Conservation (phyloP, 164 flowering plant genomes). For the Magnolia changhungtana region DNA sequence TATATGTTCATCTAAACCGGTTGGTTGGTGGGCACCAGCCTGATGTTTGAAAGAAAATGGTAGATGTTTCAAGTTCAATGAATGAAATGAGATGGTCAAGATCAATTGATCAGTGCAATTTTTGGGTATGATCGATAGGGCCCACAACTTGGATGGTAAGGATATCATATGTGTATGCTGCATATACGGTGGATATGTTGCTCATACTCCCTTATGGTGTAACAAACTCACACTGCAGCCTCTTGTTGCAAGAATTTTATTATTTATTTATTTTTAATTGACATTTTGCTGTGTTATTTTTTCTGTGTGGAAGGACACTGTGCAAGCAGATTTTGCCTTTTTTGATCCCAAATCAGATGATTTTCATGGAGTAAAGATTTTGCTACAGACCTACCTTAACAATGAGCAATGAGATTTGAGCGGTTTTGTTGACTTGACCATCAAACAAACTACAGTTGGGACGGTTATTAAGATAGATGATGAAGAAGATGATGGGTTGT, state of each 20-base stretch:
- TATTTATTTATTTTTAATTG: too few relatives aligned
- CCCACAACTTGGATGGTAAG: neutral
- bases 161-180: neutral
- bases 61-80: neutral
- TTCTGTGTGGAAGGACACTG: constrained; percentile 39
- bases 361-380: constrained; percentile 82
- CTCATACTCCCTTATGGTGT: neutral
- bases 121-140: neutral
- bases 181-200: neutral
- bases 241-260: neutral
- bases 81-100: neutral
- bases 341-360: constrained; percentile 84
- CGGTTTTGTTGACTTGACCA: constrained; percentile 77
- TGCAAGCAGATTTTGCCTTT: constrained; percentile 90
- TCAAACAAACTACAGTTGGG: constrained; percentile 94
- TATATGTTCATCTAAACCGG: neutral
- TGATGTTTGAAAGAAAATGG: neutral
- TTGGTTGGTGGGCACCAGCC: neutral
- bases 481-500: constrained; percentile 70
- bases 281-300: neutral
- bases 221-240: neutral
- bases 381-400: constrained; percentile 77
- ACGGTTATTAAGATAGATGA: constrained; percentile 79
- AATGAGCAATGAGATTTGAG: constrained; percentile 74
- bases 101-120: too few relatives aligned